phyloP scores from a whole-genome alignment of 1,284 basidiomycete species.

The Spongispora temasekensis region DNA sequence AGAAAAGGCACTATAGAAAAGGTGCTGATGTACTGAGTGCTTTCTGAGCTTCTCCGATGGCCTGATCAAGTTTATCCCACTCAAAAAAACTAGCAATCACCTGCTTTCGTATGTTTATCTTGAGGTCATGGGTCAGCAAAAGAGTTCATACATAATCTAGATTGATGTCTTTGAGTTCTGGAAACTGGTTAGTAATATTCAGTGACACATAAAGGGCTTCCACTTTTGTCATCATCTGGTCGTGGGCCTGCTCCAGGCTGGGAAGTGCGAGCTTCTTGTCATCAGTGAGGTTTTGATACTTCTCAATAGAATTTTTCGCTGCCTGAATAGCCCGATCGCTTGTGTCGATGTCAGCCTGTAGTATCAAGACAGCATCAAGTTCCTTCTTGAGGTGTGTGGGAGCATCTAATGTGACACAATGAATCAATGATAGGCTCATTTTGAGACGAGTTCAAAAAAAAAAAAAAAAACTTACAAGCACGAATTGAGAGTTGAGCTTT shows the following conservation, averaged over 20 bases:
- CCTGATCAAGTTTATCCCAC: not conserved
- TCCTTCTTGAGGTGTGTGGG: conserved; percentile 37
- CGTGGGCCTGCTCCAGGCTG: not conserved
- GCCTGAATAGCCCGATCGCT: conserved; percentile 26
- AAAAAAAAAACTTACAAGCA: not conserved
- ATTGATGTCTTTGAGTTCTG: not conserved
- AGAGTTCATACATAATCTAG: not conserved
- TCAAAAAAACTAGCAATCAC: not conserved
- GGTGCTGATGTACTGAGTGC: not conserved
- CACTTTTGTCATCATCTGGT: not conserved
- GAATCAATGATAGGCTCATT: not conserved
- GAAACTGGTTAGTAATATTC: not conserved
- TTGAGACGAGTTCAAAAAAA: not conserved
- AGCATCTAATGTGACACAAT: conserved; percentile 30
- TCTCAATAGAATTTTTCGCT: conserved; percentile 11
- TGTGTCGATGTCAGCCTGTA: conserved; percentile 37
- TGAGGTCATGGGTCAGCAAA: not conserved
- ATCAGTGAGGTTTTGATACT: not conserved
- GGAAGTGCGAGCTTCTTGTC: not conserved
- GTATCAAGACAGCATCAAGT: conserved; percentile 35
- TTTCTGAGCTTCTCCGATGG: not conserved
- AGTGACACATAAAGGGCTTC: not conserved
- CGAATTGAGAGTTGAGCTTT: not conserved
- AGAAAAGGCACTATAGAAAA: not conserved
- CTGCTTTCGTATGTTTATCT: not conserved